These are phyloP conservation scores for Colletotrichum lentis DNA, from an alignment of 2,329 filamentous ascomycete genomes.

Conservation along the genomic window DNA sequence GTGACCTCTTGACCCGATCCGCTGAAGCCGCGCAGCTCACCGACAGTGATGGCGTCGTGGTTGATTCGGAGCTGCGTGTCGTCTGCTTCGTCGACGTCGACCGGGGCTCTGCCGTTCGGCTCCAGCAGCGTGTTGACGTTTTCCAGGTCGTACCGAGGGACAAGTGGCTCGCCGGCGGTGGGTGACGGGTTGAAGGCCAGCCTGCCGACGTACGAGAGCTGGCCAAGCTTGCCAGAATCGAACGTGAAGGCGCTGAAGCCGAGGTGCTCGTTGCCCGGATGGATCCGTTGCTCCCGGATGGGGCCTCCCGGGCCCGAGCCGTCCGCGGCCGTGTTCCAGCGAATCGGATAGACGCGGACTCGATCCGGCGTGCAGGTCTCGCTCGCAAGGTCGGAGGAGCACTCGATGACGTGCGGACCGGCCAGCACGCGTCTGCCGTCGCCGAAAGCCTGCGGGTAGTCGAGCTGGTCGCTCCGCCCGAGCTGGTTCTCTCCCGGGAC, in stretches of 20 bases:
- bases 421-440: constrained; percentile 50
- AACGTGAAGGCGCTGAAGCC: constrained; percentile 48
- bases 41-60: constrained; percentile 45
- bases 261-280: constrained; percentile 52
- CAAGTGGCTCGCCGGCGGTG: constrained; percentile 41
- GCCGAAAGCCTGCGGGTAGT: constrained; percentile 55
- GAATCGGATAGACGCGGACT: constrained; percentile 50
- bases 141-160: constrained; percentile 48
- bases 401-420: constrained; percentile 50
- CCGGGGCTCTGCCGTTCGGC: constrained; percentile 31
- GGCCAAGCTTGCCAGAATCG: constrained; percentile 36
- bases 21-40: constrained; percentile 54
- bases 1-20: constrained; percentile 49
- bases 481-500: constrained; percentile 47
- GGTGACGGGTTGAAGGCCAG: constrained; percentile 50
- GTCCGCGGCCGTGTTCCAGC: constrained; percentile 46
- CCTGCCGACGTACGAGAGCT: constrained; percentile 45
- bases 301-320: constrained; percentile 43
- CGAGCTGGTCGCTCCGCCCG: constrained; percentile 39
- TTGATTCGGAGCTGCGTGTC: constrained; percentile 43
- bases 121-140: constrained; percentile 47
- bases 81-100: constrained; percentile 6
- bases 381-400: constrained; percentile 47
- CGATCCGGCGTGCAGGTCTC: constrained; percentile 48
- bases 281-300: constrained; percentile 52